A percentile compares a stretch with the other conserved stretches of the same genome.
Conservation (phyloP, 768 basidiomycete species). For the Psilocybe azurescens region DNA sequence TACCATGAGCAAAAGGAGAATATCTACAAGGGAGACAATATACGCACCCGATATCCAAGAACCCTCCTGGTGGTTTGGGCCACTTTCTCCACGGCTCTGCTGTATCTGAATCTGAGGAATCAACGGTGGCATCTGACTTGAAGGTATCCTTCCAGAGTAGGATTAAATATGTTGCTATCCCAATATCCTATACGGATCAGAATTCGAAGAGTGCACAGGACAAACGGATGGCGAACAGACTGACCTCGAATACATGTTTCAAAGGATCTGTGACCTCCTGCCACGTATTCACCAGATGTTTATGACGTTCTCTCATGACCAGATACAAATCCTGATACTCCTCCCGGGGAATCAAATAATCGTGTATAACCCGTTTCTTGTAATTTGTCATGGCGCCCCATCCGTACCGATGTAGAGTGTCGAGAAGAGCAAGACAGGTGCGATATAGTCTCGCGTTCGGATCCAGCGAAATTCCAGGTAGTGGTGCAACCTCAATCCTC, state of each 20-base stretch:
- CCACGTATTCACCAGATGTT: conserved; percentile 77
- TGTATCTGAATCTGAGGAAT: conserved; percentile 6
- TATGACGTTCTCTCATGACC: conserved; percentile 83
- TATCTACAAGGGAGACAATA: neutral
- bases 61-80: conserved; percentile 84
- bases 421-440: conserved; percentile 80
- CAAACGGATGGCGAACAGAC: conserved; percentile 11
- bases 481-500: conserved; percentile 63
- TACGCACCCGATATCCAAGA: conserved; percentile 82
- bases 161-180: conserved; percentile 93
- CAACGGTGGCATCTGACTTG: conserved; percentile 16
- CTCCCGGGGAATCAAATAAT: conserved; percentile 76
- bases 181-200: conserved; percentile 71
- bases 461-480: conserved; percentile 54
- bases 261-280: conserved; percentile 82
- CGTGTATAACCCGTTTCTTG: conserved; percentile 86
- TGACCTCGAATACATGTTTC: conserved; percentile 90
- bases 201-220: neutral
- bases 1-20: neutral
- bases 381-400: conserved; percentile 85
- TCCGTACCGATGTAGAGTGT: conserved; percentile 87
- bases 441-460: conserved; percentile 73
- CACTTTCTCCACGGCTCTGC: conserved; percentile 67
- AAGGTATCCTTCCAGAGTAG: conserved; percentile 88
- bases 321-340: conserved; percentile 91